These are phyloP conservation scores for Phytophthora idaei DNA, from an alignment of 352 stramenopile genomes.

Conservation along the genomic window DNA sequence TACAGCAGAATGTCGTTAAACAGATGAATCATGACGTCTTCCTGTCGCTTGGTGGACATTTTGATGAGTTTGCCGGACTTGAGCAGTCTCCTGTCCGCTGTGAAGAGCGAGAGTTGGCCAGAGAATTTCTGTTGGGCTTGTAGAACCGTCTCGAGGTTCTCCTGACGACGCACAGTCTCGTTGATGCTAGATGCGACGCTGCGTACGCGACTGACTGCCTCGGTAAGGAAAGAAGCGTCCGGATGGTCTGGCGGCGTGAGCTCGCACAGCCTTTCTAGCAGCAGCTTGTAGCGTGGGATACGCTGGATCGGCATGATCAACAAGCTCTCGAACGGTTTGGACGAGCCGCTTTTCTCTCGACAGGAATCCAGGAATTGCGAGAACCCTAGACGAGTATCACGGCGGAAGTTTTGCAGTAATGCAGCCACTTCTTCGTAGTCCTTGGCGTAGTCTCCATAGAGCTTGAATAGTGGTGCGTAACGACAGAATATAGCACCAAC, in stretches of 20 bases:
- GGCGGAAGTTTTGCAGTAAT: constrained; percentile 61
- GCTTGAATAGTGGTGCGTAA: constrained; percentile 83
- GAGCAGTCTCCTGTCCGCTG: constrained; percentile 60
- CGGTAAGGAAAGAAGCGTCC: constrained; percentile 65
- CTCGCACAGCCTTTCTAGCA: constrained; percentile 81
- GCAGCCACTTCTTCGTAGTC: constrained; percentile 80
- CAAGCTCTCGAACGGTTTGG: constrained; percentile 83
- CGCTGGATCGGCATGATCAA: constrained; percentile 94
- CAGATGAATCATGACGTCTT: constrained; percentile 85
- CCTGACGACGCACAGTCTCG: constrained; percentile 82
- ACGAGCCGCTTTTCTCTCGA: constrained; percentile 49
- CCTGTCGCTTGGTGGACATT: constrained; percentile 81
- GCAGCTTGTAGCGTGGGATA: constrained; percentile 91
- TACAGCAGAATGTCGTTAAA: constrained; percentile 90
- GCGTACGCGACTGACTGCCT: constrained; percentile 65
- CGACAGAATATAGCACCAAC: constrained; percentile 82
- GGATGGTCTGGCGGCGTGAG: constrained; percentile 64
- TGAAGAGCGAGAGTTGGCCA: constrained; percentile 76
- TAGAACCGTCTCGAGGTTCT: constrained; percentile 82
- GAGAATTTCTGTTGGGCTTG: constrained; percentile 85
- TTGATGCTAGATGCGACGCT: constrained; percentile 80
- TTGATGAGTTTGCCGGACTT: constrained; percentile 79
- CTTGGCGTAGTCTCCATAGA: constrained; percentile 85
- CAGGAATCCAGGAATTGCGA: constrained; percentile 65
- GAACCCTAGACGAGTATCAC: constrained; percentile 57